Evolutionary conservation across 192 early-diverging fungal genomes (phyloP), one percentile per base, ranked within the genome.

Genomic region (Coemansia sp.): DNA sequence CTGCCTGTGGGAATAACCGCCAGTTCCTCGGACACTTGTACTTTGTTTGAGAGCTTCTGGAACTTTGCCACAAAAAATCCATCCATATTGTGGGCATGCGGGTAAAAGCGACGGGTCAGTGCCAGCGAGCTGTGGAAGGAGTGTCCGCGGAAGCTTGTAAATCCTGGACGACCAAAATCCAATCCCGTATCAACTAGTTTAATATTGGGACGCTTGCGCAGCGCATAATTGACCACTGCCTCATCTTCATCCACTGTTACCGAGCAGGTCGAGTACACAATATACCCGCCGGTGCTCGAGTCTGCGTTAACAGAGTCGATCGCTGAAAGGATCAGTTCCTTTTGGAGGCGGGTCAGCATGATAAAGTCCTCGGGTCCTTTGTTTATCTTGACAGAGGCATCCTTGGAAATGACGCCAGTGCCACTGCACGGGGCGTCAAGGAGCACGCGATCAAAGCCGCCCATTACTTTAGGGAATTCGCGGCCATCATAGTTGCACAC

Each of bases 221-320:
- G 74, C 10, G 96, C 95, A 82, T 98, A 99, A 68, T 96, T 83
- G 5, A 99, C 93, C 5, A 99, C 94, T 41, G 88, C 93, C 83
- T 99, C 97, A 80, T 99, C 94, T 82, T 99, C 97, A 54, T 97
- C 95, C 2, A 98, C 93, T 0, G 90, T 93, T 4, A 99, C 93
- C 10, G 97, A 97, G 85, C 97, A 99, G 5, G 97, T 99, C 23
- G 97, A 97, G 71, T 99, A 99, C 19, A 99, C 96, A 70, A 99
- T 89, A 75, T 90, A 93, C 5, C 95, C 97, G 41, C 96, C 97
- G 9, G 96, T 97, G 25, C 89, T 82, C 24, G 93, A 95, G 51
- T 89, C 88, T 18, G 96, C 95, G 75, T 97, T 93, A 19, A 91
- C 90, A 22, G 93, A 93, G 72, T 99, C 97, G 74, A 99, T 98